Percentiles rank a stretch among this genome's conserved stretches.
Conservation (phyloP, 805 yeast genomes). For the Dipodascus albidus region DNA sequence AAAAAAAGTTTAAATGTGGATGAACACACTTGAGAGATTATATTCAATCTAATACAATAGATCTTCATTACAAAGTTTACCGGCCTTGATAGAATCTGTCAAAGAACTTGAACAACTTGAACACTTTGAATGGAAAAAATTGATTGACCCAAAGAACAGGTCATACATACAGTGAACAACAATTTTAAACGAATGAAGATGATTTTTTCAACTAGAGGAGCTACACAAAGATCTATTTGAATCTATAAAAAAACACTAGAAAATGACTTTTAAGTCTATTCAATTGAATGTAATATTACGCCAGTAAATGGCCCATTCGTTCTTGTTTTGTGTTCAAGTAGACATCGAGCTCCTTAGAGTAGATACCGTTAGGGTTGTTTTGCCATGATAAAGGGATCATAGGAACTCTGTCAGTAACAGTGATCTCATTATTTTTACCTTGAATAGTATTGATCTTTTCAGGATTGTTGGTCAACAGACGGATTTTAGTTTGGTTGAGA, state of each 20-base stretch:
- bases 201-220: neutral
- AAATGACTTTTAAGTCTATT: no score
- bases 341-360: conserved; percentile 81
- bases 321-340: conserved; percentile 89
- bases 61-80: no score
- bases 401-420: conserved; percentile 82
- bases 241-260: neutral
- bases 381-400: conserved; percentile 96
- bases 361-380: conserved; percentile 51
- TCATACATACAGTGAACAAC: neutral
- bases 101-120: no score
- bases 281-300: no score
- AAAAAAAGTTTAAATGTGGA: no score
- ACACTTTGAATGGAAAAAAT: no score
- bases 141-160: no score
- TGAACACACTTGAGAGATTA: no score
- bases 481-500: conserved; percentile 59
- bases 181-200: neutral
- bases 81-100: no score
- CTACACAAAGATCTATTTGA: neutral
- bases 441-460: conserved; percentile 93
- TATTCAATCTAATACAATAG: no score
- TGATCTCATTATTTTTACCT: conserved; percentile 62
- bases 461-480: conserved; percentile 86
- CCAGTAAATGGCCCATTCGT: conserved; percentile 91